Conservation (phyloP, 805 yeast genomes). For the Candida oleophila region DNA sequence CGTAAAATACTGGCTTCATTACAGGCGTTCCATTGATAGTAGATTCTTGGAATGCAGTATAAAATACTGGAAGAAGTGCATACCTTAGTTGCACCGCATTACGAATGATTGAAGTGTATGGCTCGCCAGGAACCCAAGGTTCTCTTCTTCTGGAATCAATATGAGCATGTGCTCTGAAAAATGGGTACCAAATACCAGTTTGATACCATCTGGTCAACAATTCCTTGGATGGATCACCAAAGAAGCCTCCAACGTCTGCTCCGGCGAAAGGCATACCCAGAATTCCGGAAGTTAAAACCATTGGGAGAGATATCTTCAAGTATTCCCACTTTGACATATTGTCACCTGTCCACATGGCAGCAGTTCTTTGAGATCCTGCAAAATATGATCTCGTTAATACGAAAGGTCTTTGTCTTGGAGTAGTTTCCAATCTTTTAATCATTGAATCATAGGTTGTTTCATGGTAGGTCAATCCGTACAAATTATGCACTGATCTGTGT, state of each 20-base stretch:
- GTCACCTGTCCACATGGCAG: slow-evolving; percentile 98
- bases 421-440: slow-evolving; percentile 43
- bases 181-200: slow-evolving; percentile 93
- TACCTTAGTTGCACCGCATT: slow-evolving; percentile 76
- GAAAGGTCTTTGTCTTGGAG: slow-evolving; percentile 70
- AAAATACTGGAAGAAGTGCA: slow-evolving; percentile 70
- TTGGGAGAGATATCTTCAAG: slow-evolving; percentile 76
- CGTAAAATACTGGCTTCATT: slow-evolving; percentile 65
- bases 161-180: slow-evolving; percentile 96
- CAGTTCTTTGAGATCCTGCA: slow-evolving; percentile 87
- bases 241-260: slow-evolving; percentile 96
- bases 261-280: slow-evolving; percentile 93
- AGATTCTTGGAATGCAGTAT: slow-evolving; percentile 73
- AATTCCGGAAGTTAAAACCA: slow-evolving; percentile 77
- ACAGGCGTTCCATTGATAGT: slow-evolving; percentile 66
- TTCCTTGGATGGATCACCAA: slow-evolving; percentile 84
- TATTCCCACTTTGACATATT: slow-evolving; percentile 93
- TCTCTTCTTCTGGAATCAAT: slow-evolving; percentile 90
- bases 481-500: slow-evolving; percentile 87
- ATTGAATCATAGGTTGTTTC: slow-evolving; percentile 76
- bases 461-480: slow-evolving; percentile 78
- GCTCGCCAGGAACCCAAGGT: slow-evolving; percentile 84
- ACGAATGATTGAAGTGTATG: slow-evolving; percentile 62
- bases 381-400: slow-evolving; percentile 82
- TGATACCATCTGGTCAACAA: slow-evolving; percentile 92